phyloP scores from a whole-genome alignment of 305 asterid species.

The Fraxinus xanthoxyloides region DNA sequence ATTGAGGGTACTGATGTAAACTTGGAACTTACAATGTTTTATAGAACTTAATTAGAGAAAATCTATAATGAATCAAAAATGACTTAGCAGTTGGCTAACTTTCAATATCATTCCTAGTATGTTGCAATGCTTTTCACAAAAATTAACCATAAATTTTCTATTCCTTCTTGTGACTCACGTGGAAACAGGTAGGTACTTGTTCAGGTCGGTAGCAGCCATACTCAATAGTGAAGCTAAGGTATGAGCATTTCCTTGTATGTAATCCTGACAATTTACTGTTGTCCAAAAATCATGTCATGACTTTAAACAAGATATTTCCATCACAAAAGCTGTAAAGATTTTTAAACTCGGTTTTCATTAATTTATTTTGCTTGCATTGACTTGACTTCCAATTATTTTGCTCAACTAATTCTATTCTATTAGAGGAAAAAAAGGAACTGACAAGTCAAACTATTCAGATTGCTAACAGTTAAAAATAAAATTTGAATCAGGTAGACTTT shows the following conservation, averaged over 20 bases:
- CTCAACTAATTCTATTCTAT: not conserved
- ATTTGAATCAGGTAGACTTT: not conserved
- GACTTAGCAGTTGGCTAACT: not conserved
- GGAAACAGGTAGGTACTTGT: slow-evolving; percentile 54
- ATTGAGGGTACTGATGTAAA: not conserved
- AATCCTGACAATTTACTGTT: not conserved
- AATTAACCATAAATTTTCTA: not conserved
- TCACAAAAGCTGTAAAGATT: not conserved
- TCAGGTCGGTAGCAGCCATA: slow-evolving; percentile 59
- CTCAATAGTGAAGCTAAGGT: slow-evolving; percentile 69
- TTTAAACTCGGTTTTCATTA: not conserved
- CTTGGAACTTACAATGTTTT: not conserved
- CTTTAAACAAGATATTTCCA: not conserved
- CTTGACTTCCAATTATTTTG: too few relatives aligned
- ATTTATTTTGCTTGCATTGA: not conserved
- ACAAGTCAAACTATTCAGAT: not conserved
- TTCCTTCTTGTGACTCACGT: slow-evolving; percentile 10
- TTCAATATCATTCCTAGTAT: not conserved
- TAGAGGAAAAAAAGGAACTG: not conserved
- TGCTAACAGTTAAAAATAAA: not conserved
- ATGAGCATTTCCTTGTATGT: slow-evolving; percentile 15
- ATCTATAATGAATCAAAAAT: not conserved
- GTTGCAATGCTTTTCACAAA: not conserved
- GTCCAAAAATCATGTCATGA: not conserved
- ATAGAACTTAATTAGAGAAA: not conserved